Base-by-base conservation (phyloP, 2,329 filamentous ascomycete genomes). In the Colletotrichum sp. region DNA sequence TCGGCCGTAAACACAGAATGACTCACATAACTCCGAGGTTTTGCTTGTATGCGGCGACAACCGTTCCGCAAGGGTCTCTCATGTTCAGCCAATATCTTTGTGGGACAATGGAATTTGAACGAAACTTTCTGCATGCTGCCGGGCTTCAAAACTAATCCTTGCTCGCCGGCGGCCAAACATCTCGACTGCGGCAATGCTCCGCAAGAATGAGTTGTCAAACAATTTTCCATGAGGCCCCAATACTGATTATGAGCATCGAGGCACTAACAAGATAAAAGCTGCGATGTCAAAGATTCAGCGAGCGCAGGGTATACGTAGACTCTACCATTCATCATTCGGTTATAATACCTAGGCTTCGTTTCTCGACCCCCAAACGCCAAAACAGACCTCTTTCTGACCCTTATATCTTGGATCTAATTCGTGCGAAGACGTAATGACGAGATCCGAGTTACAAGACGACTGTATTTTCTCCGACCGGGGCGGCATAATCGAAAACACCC, bases 401-500 rank as follows among this genome's bases (percentile, higher is more conserved):
- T 49, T 2, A 7, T 3, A n/a, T n/a, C 10, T 52, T 13, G 44
- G 12, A 3, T 52, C n/a, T 13, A 2, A 52, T 0, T 1, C 1
- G n/a, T 52, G 44, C n/a, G 44, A 52, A 1, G 44, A 52, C 44
- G 4, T 7, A 13, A 52, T 52, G 44, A 7, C 44, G 2, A 2
- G 12, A 24, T 7, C 44, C 44, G n/a, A 52, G n/a, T 21, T 13
- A 2, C 44, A 52, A 3, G 44, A 52, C n/a, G 44, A 52, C n/a
- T 52, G 44, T 4, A 52, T 52, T 52, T 52, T 21, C 44, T 52
- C 44, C 44, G 44, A 52, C 6, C n/a, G 44, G 10, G 44, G 44
- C 44, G 44, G 44, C 10, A 52, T 52, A 21, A 24, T 52, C 44
- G 44, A 52, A 52, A 52, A 52, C 44, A 52, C n/a, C n/a, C 44